phyloP scores from a whole-genome alignment of 768 basidiomycete genomes.

The Boletellus sp. region DNA sequence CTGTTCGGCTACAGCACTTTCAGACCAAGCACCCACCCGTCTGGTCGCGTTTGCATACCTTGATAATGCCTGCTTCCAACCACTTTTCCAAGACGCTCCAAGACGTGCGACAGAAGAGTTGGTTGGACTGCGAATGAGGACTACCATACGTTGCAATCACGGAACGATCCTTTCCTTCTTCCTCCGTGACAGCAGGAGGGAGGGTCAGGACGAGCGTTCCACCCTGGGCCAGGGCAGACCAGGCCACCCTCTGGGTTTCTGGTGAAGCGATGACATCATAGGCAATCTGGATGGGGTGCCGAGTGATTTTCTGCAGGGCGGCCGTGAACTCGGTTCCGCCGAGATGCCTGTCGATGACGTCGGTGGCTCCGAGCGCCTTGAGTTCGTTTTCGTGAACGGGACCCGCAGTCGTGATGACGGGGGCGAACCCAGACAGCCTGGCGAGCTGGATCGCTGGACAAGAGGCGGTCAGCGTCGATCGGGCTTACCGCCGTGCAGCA shows the following conservation, averaged over 20 bases:
- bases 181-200: constrained; percentile 20
- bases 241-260: constrained; percentile 35
- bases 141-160: constrained; percentile 23
- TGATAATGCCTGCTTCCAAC: constrained; percentile 25
- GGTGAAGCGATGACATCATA: constrained; percentile 33
- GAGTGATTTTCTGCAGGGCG: constrained; percentile 26
- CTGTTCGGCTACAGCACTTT: constrained; percentile 33
- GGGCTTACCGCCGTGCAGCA: not conserved
- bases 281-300: constrained; percentile 15
- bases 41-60: constrained; percentile 11
- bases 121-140: constrained; percentile 20
- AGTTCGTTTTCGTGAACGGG: constrained; percentile 28
- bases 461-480: constrained; percentile 3
- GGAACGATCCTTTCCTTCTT: constrained; percentile 17
- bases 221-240: constrained; percentile 29
- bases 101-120: constrained; percentile 8
- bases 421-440: constrained; percentile 37
- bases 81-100: constrained; percentile 25
- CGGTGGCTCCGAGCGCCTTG: constrained; percentile 38
- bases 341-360: constrained; percentile 35
- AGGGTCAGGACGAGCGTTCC: constrained; percentile 34
- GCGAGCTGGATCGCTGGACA: constrained; percentile 39
- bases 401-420: constrained; percentile 40
- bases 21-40: not conserved
- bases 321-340: constrained; percentile 11